Evolutionary conservation across 2,329 filamentous ascomycete genomes (phyloP).

Genomic region (Ophiosphaerella herpotricha): DNA sequence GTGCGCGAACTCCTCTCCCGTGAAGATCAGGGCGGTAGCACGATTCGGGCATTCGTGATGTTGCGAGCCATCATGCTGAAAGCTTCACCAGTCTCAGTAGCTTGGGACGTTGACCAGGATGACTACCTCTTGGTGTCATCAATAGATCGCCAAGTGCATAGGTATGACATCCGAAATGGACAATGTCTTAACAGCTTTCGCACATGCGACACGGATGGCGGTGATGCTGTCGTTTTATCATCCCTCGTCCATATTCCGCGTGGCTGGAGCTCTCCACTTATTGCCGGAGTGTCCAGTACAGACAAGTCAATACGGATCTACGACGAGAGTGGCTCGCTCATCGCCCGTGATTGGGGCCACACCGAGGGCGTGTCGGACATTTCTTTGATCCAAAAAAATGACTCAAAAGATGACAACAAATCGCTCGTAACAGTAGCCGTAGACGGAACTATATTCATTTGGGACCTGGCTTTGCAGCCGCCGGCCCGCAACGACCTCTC

Average conservation of each 20-base stretch:
- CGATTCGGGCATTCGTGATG: conserved; percentile 76
- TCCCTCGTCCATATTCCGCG: conserved; percentile 69
- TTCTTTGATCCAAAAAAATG: conserved; percentile 57
- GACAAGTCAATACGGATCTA: conserved; percentile 96
- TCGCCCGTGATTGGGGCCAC: conserved; percentile 92
- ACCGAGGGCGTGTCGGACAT: conserved; percentile 91
- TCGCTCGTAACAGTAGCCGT: conserved; percentile 55
- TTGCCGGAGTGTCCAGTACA: conserved; percentile 88
- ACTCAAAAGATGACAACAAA: conserved; percentile 55
- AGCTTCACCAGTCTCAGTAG: conserved; percentile 84
- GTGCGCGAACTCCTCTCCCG: conserved; percentile 77
- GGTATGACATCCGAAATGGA: conserved; percentile 67
- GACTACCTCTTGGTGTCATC: conserved; percentile 63
- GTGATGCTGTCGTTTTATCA: conserved; percentile 82
- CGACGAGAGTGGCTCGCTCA: conserved; percentile 75
- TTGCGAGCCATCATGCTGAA: conserved; percentile 80
- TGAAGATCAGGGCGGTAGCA: conserved; percentile 58
- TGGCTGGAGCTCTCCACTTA: conserved; percentile 64
- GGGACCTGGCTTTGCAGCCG: conserved; percentile 43
- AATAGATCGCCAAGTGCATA: conserved; percentile 64
- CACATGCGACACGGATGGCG: conserved; percentile 76
- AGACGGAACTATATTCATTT: conserved; percentile 58
- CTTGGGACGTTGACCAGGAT: conserved; percentile 65
- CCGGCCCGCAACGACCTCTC: conserved; percentile 38
- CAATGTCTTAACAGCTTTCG: conserved; percentile 76